These are phyloP conservation scores for Ascosphaera aggregata DNA, from an alignment of 2,329 filamentous ascomycete species.

Conservation along the genomic window DNA sequence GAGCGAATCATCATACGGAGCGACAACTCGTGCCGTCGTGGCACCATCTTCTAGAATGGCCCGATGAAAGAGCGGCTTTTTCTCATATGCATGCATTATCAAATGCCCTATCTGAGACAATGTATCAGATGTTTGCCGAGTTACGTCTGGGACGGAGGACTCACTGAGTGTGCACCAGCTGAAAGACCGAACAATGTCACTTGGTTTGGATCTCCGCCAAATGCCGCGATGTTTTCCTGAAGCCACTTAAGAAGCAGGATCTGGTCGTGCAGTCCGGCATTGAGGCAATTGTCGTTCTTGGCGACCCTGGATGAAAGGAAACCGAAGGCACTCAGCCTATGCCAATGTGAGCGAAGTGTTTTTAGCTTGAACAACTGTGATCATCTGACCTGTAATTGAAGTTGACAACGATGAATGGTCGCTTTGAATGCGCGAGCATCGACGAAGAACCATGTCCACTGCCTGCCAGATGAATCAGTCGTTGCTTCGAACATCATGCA, in stretches of 20 bases:
- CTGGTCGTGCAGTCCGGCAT: constrained; percentile 16
- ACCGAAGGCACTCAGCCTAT: constrained; percentile 28
- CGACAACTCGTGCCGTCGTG: constrained; percentile 24
- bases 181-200: constrained; percentile 18
- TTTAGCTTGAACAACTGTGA: not conserved
- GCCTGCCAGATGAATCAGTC: constrained; percentile 1
- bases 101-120: constrained; percentile 43
- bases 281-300: constrained; percentile 28
- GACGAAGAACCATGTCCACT: constrained; percentile 34
- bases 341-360: not conserved
- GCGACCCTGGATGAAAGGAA: constrained; percentile 38
- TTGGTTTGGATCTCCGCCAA: constrained; percentile 11
- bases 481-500: too few relatives aligned
- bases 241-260: constrained; percentile 14
- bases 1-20: constrained; percentile 17
- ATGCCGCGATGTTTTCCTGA: constrained; percentile 10
- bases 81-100: constrained; percentile 26
- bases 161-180: constrained; percentile 30
- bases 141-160: constrained; percentile 4
- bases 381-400: constrained; percentile 18
- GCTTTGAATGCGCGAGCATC: constrained; percentile 31
- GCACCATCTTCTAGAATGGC: constrained; percentile 25
- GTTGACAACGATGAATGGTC: constrained; percentile 21
- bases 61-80: constrained; percentile 19
- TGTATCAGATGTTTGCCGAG: not conserved